Evolutionary conservation across 108 stramenopile species (phyloP).

Genomic region (Cafeteria roenbergensis): DNA sequence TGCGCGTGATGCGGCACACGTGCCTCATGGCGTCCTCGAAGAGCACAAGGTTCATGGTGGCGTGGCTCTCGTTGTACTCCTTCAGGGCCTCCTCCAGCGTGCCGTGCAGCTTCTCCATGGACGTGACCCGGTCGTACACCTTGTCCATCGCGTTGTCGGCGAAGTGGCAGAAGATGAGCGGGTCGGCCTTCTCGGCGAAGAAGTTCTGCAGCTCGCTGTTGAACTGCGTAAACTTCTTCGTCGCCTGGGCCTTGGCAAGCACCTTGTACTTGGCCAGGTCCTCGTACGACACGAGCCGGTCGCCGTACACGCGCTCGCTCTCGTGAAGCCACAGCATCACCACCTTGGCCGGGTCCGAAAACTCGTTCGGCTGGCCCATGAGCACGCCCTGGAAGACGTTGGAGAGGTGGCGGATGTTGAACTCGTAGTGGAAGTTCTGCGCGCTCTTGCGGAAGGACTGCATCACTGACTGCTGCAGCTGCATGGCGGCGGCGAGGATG

Average conservation of each 20-base stretch:
- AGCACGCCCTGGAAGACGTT: constrained; percentile 58
- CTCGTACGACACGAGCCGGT: constrained; percentile 44
- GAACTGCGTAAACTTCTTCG: constrained; percentile 35
- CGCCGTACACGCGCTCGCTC: constrained; percentile 54
- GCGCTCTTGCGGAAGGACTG: constrained; percentile 51
- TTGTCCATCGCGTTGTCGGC: constrained; percentile 36
- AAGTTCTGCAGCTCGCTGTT: constrained; percentile 38
- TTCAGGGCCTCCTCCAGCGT: constrained; percentile 39
- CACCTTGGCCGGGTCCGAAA: constrained; percentile 40
- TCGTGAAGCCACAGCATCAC: constrained; percentile 58
- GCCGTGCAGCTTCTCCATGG: constrained; percentile 21
- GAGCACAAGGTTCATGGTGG: constrained; percentile 52
- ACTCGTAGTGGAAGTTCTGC: constrained; percentile 57
- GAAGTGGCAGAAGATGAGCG: constrained; percentile 57
- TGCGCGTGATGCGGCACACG: constrained; percentile 50
- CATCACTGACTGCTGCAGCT: constrained; percentile 44
- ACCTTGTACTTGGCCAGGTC: constrained; percentile 42
- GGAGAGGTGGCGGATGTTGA: constrained; percentile 55
- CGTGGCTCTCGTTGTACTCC: constrained; percentile 56
- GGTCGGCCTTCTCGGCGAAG: constrained; percentile 47
- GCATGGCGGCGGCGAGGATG: constrained; percentile 44
- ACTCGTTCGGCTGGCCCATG: constrained; percentile 43
- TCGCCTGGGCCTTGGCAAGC: constrained; percentile 37
- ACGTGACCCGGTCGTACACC: constrained; percentile 43
- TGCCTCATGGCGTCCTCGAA: constrained; percentile 61